Conservation (phyloP, 2,329 filamentous ascomycete genomes). For the Fusarium tricinctum region DNA sequence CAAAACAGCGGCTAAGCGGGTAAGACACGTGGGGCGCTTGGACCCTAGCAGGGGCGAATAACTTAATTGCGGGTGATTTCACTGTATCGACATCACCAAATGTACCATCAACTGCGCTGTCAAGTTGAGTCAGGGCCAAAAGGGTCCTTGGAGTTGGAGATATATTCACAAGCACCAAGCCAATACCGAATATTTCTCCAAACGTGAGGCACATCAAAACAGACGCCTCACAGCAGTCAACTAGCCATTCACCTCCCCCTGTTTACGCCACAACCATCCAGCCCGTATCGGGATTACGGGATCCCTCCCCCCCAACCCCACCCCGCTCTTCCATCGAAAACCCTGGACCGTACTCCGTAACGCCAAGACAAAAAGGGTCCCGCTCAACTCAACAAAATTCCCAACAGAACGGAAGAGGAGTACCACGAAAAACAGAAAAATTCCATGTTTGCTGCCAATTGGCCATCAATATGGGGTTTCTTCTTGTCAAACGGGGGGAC, state of each 20-base stretch:
- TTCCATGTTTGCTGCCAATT: constrained; percentile 23
- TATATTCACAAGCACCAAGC: no score
- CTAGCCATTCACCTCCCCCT: constrained; percentile 5
- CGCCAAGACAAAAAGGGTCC: constrained; percentile 45
- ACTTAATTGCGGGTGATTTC: neutral
- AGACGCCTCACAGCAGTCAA: constrained; percentile 4
- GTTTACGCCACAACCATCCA: constrained; percentile 24
- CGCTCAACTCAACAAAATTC: constrained; percentile 55
- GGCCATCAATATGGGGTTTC: constrained; percentile 1
- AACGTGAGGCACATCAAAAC: constrained; percentile 22
- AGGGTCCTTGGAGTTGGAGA: no score
- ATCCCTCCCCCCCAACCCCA: constrained; percentile 3
- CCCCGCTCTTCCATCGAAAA: constrained; percentile 21
- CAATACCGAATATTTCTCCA: neutral
- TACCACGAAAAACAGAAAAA: constrained; percentile 16
- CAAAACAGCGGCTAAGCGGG: constrained; percentile 25
- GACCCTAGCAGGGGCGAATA: constrained; percentile 28
- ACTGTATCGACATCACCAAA: neutral
- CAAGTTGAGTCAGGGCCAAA: no score
- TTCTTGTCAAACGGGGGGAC: neutral
- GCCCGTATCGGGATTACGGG: constrained; percentile 24
- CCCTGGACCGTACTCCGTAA: constrained; percentile 32
- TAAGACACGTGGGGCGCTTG: constrained; percentile 38
- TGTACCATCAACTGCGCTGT: no score
- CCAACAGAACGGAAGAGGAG: constrained; percentile 53